phyloP scores from a whole-genome alignment of 2,329 filamentous ascomycete genomes.

The Diaporthe aspalathi region DNA sequence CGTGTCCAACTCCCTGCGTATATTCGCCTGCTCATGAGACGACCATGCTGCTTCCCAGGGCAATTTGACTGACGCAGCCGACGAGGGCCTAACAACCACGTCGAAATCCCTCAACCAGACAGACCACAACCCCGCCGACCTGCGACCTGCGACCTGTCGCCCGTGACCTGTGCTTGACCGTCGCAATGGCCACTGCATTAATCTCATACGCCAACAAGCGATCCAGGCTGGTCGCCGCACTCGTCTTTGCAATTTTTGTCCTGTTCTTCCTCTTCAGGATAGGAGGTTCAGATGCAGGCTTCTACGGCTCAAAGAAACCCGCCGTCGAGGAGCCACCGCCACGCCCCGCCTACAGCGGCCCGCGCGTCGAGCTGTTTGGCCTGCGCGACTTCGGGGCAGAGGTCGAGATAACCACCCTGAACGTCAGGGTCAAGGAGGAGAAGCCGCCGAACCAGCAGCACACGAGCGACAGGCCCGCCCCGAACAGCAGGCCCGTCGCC shows the following conservation, averaged over 20 bases:
- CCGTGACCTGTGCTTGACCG: background rate
- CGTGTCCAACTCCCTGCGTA: background rate
- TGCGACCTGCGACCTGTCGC: background rate
- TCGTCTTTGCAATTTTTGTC: slow-evolving; percentile 30
- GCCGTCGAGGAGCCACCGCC: slow-evolving; percentile 4
- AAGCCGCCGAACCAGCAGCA: background rate
- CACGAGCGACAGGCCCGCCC: background rate
- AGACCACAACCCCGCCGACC: slow-evolving; percentile 1
- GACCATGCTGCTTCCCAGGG: slow-evolving; percentile 14
- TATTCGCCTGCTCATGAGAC: slow-evolving; percentile 4
- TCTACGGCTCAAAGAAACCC: slow-evolving; percentile 17
- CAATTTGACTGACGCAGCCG: slow-evolving; percentile 8
- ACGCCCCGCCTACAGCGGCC: slow-evolving; percentile 27
- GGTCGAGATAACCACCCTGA: slow-evolving; percentile 34
- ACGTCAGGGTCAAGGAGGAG: slow-evolving; percentile 36
- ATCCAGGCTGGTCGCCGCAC: slow-evolving; percentile 29
- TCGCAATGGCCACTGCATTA: slow-evolving; percentile 36
- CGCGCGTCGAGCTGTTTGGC: slow-evolving; percentile 36
- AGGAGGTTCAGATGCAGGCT: slow-evolving; percentile 4
- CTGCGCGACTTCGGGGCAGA: slow-evolving; percentile 31
- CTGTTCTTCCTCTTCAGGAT: slow-evolving; percentile 33
- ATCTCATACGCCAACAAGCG: slow-evolving; percentile 34
- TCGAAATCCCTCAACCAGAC: background rate
- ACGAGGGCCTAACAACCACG: slow-evolving; percentile 2
- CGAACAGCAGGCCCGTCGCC: background rate